Conservation (phyloP, 2,329 filamentous ascomycete species). For the Ophiostoma pallidulum region DNA sequence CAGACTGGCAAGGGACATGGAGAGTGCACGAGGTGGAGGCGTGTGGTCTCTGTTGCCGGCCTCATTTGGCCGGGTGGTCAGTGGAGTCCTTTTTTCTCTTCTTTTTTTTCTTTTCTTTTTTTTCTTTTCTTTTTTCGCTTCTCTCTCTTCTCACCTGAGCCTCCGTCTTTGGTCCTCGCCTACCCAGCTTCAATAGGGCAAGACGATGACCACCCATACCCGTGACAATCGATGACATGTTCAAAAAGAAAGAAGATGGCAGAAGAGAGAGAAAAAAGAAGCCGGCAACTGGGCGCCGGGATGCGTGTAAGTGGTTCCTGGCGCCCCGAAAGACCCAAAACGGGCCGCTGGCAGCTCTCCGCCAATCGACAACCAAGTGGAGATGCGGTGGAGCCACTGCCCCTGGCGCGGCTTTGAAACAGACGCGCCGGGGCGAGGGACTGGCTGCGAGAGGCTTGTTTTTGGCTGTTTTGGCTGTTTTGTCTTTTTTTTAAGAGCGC, state of each 20-base stretch:
- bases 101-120: background rate
- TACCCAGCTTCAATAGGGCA: too few species aligned
- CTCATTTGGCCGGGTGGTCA: slow-evolving; percentile 4
- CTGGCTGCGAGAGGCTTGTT: too few species aligned
- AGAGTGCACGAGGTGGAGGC: background rate
- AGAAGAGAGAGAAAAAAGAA: too few species aligned
- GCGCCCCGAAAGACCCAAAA: slow-evolving; percentile 2
- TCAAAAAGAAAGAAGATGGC: too few species aligned
- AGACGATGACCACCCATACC: too few species aligned
- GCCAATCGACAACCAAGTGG: slow-evolving; percentile 2
- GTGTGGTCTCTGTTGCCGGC: background rate
- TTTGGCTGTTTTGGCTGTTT: too few species aligned
- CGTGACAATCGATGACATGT: too few species aligned
- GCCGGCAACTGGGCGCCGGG: too few species aligned
- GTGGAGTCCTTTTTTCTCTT: background rate
- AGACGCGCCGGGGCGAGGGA: slow-evolving; percentile 6
- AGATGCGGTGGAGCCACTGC: background rate
- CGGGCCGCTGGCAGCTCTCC: background rate
- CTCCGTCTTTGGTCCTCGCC: too few species aligned
- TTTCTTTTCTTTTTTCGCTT: background rate
- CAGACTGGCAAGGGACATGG: too few species aligned
- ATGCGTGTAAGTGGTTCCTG: background rate
- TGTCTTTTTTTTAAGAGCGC: too few species aligned
- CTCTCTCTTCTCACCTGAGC: too few species aligned
- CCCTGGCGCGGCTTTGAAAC: slow-evolving; percentile 10